Evolutionary conservation across 1,139 yeast species (phyloP), one percentile per base, ranked within the genome.

Genomic region (Candida sojae): DNA sequence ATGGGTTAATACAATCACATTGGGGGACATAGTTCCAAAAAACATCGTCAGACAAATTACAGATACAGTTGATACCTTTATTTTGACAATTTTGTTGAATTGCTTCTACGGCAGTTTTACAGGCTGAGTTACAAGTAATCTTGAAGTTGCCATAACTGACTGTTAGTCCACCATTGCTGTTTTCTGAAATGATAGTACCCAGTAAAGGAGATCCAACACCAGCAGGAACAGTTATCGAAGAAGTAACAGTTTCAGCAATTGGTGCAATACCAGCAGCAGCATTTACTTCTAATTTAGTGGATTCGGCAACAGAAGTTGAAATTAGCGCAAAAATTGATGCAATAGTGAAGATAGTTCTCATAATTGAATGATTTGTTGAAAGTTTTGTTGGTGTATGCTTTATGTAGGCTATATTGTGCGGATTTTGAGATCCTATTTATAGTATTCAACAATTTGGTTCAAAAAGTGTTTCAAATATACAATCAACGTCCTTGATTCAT

Each of bases 1-100:
- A 34, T 42, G 44, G 44, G 39, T 42, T 42, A 25, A 42, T 13
- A 42, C 44, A 42, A n/a, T 42, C 39, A 42, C 44, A 42, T 35
- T 42, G 17, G 13, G 36, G 33, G 8, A 33, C 32, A 30, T 42
- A 34, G 34, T 21, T 34, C 44, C 44, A 42, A 17, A 42, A 42
- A 10, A 23, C 26, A 13, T 34, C 44, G 11, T 42, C 39, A 10
- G 44, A 35, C 25, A 42, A 42, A 11, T 8, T 28, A 42, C 39
- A 29, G 21, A 42, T 42, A 42, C 44, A 42, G 34, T 42, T 29
- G 28, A 42, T 12, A 34, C 33, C 39, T 17, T 42, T 28, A 12
- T 29, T 17, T 28, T 26, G 11, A 34, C 44, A 42, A 25, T 42
- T 34, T 23, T 29, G 6, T 28, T 34, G 13, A 30, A 42, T 21